A percentile compares a stretch with the other conserved stretches of the same genome.
phyloP scores from a whole-genome alignment of 2,329 filamentous ascomycete species.

The Beauveria varroae region DNA sequence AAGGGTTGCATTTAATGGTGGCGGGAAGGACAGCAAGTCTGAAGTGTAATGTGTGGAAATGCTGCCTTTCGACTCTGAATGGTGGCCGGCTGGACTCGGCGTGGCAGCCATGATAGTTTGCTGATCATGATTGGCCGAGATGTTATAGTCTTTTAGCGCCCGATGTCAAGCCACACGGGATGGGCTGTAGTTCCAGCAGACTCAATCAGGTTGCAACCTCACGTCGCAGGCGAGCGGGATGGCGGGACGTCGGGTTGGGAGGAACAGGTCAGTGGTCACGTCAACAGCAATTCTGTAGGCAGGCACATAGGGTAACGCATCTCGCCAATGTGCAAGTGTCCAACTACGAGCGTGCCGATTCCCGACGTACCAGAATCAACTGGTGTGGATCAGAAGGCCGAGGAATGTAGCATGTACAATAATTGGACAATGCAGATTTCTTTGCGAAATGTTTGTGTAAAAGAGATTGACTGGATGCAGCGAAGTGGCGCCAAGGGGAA shows the following conservation, averaged over 20 bases:
- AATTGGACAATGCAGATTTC: too few relatives aligned
- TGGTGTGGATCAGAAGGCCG: neutral
- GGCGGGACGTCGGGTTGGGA: neutral
- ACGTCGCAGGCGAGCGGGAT: neutral
- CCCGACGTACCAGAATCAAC: too few relatives aligned
- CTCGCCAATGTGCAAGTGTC: neutral
- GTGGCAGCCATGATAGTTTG: neutral
- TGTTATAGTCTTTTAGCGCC: neutral
- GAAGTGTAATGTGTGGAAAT: neutral
- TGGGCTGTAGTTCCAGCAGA: neutral
- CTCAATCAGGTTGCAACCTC: neutral
- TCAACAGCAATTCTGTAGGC: neutral
- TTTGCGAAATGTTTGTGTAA: too few relatives aligned
- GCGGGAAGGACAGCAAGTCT: neutral
- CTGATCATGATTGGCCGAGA: neutral
- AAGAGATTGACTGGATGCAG: too few relatives aligned
- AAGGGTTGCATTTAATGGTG: too few relatives aligned
- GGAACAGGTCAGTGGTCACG: neutral
- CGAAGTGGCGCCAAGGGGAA: neutral
- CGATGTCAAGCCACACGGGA: slow-evolving; percentile 1
- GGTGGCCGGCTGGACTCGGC: neutral
- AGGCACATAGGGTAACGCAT: neutral
- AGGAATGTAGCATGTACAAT: neutral
- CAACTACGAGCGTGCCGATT: too few relatives aligned
- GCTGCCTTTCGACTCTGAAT: neutral